phyloP scores from a whole-genome alignment of 1,284 basidiomycete species.

The Hemileia vastatrix region DNA sequence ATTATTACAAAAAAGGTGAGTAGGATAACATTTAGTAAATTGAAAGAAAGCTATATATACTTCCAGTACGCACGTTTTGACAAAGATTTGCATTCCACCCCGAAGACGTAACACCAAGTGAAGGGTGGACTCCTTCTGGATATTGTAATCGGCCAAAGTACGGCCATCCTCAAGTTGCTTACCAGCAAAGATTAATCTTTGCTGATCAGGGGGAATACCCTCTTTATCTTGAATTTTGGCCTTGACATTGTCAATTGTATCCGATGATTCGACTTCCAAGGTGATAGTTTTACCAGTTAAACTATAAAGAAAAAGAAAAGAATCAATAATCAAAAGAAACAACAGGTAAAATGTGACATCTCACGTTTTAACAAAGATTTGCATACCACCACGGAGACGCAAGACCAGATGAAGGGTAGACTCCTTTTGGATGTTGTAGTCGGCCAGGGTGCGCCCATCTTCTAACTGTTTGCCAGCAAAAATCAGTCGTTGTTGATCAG shows the following conservation, averaged over 20 bases:
- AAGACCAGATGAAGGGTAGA: constrained; percentile 93
- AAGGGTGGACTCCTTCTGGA: constrained; percentile 91
- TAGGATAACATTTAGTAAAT: too few relatives aligned
- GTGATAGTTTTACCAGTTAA: constrained; percentile 38
- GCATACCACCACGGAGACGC: constrained; percentile 61
- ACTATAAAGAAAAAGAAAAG: constrained; percentile 20
- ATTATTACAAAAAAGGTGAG: constrained; percentile 21
- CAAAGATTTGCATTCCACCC: constrained; percentile 86
- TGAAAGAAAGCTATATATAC: too few relatives aligned
- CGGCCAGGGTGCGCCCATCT: constrained; percentile 47
- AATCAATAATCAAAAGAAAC: too few relatives aligned
- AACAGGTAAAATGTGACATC: too few relatives aligned
- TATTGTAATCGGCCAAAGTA: constrained; percentile 65
- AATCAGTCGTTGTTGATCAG: constrained; percentile 82
- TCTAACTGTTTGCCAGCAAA: constrained; percentile 49
- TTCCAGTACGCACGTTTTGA: constrained; percentile 83
- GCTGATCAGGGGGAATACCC: constrained; percentile 58
- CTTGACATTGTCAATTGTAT: constrained; percentile 80
- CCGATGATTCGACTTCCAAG: constrained; percentile 50
- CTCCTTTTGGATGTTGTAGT: constrained; percentile 96
- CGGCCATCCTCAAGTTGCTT: constrained; percentile 48
- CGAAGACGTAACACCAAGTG: constrained; percentile 82
- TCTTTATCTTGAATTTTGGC: constrained; percentile 53
- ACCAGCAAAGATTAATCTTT: constrained; percentile 48
- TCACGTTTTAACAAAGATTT: constrained; percentile 41